Evolutionary conservation across 2,329 filamentous ascomycete species (phyloP).

Genomic region (Dactylonectria estremocensis): DNA sequence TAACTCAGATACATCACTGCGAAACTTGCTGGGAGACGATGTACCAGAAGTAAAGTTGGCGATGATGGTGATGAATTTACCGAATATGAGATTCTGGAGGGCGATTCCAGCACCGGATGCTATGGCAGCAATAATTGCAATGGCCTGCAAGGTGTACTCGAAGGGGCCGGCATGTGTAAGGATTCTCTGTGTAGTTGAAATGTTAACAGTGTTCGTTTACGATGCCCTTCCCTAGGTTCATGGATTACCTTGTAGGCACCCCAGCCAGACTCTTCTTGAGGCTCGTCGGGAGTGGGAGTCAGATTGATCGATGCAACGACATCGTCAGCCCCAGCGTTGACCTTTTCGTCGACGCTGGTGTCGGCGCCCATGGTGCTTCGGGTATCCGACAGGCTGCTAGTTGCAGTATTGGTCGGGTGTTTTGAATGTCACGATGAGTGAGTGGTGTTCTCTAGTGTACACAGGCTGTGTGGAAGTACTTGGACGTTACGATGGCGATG

Average conservation of each 20-base stretch:
- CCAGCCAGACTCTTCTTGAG: slow-evolving; percentile 11
- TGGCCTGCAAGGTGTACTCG: slow-evolving; percentile 49
- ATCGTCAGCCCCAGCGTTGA: neutral
- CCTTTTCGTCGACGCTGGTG: slow-evolving; percentile 11
- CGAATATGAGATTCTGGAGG: slow-evolving; percentile 58
- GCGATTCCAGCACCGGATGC: slow-evolving; percentile 57
- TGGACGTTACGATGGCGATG: neutral
- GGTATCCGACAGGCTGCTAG: neutral
- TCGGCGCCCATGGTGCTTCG: slow-evolving; percentile 6
- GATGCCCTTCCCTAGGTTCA: neutral
- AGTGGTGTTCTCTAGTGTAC: neutral
- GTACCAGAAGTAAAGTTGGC: slow-evolving; percentile 51
- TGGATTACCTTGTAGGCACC: slow-evolving; percentile 41
- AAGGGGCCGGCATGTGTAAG: slow-evolving; percentile 48
- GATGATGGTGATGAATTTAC: slow-evolving; percentile 55
- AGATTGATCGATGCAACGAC: neutral
- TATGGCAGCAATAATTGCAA: slow-evolving; percentile 52
- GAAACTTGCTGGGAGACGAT: slow-evolving; percentile 48
- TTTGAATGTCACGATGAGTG: neutral
- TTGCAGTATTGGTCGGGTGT: neutral
- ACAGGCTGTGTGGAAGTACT: too few species aligned
- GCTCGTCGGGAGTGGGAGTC: slow-evolving; percentile 2
- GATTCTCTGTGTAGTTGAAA: slow-evolving; percentile 46
- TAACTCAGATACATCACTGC: slow-evolving; percentile 49
- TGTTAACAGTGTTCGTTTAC: slow-evolving; percentile 24